Base-by-base conservation (phyloP, 805 yeast species). In the Wickerhamomyces canadensis region DNA sequence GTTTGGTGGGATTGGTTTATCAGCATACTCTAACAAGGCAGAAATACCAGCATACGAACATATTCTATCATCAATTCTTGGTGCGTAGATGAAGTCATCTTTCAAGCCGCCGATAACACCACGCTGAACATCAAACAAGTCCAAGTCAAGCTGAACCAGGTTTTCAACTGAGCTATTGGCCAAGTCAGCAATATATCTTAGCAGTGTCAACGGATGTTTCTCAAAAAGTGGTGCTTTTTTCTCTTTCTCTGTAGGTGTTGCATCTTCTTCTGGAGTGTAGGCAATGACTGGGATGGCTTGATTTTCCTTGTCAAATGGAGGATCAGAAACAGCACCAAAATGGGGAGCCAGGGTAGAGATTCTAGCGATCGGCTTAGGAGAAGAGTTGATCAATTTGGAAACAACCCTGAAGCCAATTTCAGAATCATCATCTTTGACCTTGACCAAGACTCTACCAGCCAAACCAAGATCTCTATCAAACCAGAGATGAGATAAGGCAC, bases 321-420 rank as follows among this genome's bases (percentile, higher is more conserved):
- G 81, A 18, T 61, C 52, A 3, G 87, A 70, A 6, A 79, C 79
- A 3, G 67, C 64, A 33, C 95, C 95, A 57, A 86, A 87, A 63
- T 86, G 95, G 4, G 89, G 89, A 6, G 95, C 95, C 54, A 87
- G 67, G 2, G 91, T 73, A 5, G 95, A 94, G 37, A 86, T 82
- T 49, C 78, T 78, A 12, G 89, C 95, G 50, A 86, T 72, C 44
- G 86, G 85, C 45, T 68, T 70, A 13, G 84, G 83, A 1, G 81
- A 62, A 5, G 82, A 76, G 54, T 72, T 72, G 26, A 79, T 71
- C 49, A 78, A 55, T 39, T 62, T 65, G 7, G 72, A 58, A 8
- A 50, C 56, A 35, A 77, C 58, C 36, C 58, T 58, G 31, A 23
- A 44, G 4, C 65, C 64, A 28, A 51, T 42, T 19, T 42, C 34